Conservation (phyloP, 352 stramenopile genomes). For the Pythium utonaiense region DNA sequence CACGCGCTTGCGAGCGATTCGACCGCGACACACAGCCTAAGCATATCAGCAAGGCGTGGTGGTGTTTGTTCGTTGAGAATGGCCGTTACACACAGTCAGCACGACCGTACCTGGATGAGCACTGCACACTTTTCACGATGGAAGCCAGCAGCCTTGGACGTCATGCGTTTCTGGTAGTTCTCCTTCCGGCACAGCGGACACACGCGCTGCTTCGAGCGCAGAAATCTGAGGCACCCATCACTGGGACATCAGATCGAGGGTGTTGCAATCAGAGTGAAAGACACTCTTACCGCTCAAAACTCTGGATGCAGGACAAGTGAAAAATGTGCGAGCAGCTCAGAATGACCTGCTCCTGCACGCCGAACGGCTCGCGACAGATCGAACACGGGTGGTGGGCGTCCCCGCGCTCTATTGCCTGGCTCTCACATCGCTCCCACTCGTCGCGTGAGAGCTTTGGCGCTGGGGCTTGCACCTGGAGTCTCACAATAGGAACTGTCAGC, state of each 20-base stretch:
- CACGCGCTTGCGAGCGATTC: neutral
- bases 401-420: slow-evolving; percentile 54
- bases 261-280: too few relatives aligned
- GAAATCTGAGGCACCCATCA: too few relatives aligned
- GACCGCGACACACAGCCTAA: slow-evolving; percentile 11
- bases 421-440: slow-evolving; percentile 73
- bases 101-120: slow-evolving; percentile 46
- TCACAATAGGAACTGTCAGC: too few relatives aligned
- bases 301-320: slow-evolving; percentile 73
- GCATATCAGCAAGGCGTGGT: neutral
- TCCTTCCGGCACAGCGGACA: slow-evolving; percentile 83
- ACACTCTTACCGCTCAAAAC: slow-evolving; percentile 75
- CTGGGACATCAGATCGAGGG: too few relatives aligned
- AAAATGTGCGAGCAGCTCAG: slow-evolving; percentile 88
- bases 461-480: slow-evolving; percentile 47
- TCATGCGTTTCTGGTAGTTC: slow-evolving; percentile 76
- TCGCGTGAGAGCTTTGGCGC: slow-evolving; percentile 55
- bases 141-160: slow-evolving; percentile 39
- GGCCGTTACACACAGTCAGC: too few relatives aligned
- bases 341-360: slow-evolving; percentile 73
- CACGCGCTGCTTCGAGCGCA: slow-evolving; percentile 71
- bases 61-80: too few relatives aligned
- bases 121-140: slow-evolving; percentile 53
- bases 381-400: slow-evolving; percentile 70
- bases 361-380: slow-evolving; percentile 77